Percentiles rank a stretch among this genome's conserved stretches.
phyloP scores from a whole-genome alignment of 192 early-diverging fungal species.

The Thoreauomyces humboldtii region DNA sequence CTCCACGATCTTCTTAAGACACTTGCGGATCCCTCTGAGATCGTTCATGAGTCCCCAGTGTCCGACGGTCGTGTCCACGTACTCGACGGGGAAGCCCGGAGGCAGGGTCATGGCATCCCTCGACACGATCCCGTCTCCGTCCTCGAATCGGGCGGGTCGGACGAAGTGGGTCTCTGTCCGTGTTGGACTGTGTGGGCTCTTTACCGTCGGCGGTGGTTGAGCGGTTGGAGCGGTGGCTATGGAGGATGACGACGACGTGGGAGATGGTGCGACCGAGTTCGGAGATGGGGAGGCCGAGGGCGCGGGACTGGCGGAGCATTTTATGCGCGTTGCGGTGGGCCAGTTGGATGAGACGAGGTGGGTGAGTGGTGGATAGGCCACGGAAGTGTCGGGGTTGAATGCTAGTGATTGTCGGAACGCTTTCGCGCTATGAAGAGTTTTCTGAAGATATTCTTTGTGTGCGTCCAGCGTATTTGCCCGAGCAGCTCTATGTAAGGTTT shows the following conservation, averaged over 20 bases:
- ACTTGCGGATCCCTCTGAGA: slow-evolving; percentile 2
- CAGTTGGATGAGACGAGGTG: slow-evolving; percentile 8
- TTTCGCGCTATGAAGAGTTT: slow-evolving; percentile 18
- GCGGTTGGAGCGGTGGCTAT: background rate
- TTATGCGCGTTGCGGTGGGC: slow-evolving; percentile 30
- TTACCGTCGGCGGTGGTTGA: background rate
- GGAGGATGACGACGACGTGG: background rate
- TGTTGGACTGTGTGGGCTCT: background rate
- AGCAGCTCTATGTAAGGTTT: background rate
- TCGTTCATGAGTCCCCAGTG: slow-evolving; percentile 33
- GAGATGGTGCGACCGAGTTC: background rate
- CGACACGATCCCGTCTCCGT: slow-evolving; percentile 32
- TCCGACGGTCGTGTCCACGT: background rate
- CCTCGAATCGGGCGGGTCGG: slow-evolving; percentile 18
- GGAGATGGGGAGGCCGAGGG: background rate
- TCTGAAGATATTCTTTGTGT: slow-evolving; percentile 15
- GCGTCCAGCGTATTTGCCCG: background rate
- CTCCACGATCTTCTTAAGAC: slow-evolving; percentile 8
- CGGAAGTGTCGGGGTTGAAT: slow-evolving; percentile 1
- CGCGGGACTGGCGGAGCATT: background rate
- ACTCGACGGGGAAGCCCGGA: slow-evolving; percentile 7
- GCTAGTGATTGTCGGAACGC: slow-evolving; percentile 24
- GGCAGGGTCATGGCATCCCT: slow-evolving; percentile 22
- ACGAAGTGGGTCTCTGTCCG: slow-evolving; percentile 11
- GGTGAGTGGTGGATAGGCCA: slow-evolving; percentile 26